Conservation (phyloP, 306 rosid species). For the Hippophae rhamnoides region DNA sequence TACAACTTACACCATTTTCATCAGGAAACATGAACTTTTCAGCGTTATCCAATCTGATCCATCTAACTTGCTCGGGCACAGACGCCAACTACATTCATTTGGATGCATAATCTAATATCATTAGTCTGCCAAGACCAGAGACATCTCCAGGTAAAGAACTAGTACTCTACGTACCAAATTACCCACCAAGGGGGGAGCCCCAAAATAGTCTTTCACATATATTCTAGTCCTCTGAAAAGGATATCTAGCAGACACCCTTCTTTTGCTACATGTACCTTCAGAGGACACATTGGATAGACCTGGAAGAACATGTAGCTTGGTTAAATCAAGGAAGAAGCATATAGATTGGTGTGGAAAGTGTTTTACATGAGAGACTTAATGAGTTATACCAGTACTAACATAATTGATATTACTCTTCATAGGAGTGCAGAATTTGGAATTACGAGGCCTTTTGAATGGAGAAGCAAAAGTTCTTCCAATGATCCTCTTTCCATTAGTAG, state of each 20-base stretch:
- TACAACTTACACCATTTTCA: conserved; percentile 31
- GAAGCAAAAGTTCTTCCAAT: conserved; percentile 41
- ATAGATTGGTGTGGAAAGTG: conserved; percentile 12
- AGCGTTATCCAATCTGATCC: conserved; percentile 49
- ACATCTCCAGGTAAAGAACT: conserved; percentile 15
- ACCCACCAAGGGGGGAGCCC: conserved; percentile 26
- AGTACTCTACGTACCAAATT: conserved; percentile 34
- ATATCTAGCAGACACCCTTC: conserved; percentile 51
- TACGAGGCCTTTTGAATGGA: conserved; percentile 81
- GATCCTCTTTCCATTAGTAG: conserved; percentile 44
- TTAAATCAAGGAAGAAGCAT: conserved; percentile 11
- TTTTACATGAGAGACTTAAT: not conserved
- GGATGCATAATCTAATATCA: conserved; percentile 22
- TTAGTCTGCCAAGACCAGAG: conserved; percentile 12
- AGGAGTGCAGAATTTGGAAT: conserved; percentile 38
- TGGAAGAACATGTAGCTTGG: conserved; percentile 29
- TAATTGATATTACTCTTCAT: conserved; percentile 29
- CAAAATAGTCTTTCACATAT: conserved; percentile 49
- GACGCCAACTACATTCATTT: conserved; percentile 34
- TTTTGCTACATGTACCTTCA: conserved; percentile 36
- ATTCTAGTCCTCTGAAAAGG: conserved; percentile 51
- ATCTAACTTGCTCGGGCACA: conserved; percentile 29
- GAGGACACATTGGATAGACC: conserved; percentile 47
- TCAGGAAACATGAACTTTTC: conserved; percentile 45
- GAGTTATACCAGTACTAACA: conserved; percentile 38